Evolutionary conservation across 2,329 filamentous ascomycete genomes (phyloP).

Genomic region (Hypoxylon sp.): DNA sequence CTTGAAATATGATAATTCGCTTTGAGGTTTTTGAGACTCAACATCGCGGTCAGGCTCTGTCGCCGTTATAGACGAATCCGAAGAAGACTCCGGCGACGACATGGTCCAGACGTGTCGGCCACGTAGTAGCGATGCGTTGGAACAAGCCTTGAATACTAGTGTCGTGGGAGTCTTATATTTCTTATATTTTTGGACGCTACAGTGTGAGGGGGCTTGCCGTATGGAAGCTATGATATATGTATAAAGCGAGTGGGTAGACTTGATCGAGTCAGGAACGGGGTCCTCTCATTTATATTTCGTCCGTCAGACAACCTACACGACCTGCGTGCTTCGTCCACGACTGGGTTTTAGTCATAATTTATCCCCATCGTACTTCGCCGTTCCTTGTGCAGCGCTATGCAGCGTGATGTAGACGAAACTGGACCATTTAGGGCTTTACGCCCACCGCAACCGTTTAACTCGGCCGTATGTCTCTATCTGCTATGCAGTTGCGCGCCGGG

Average conservation of each 20-base stretch:
- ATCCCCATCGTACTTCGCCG: conserved; percentile 1
- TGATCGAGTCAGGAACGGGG: neutral
- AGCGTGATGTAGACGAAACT: conserved; percentile 3
- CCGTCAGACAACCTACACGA: neutral
- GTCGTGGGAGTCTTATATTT: neutral
- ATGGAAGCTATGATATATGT: neutral
- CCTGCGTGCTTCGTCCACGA: neutral
- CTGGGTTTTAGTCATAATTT: conserved; percentile 2
- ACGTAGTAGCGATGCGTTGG: neutral
- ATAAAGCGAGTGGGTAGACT: neutral
- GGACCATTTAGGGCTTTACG: neutral
- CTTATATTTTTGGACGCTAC: neutral
- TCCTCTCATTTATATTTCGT: conserved; percentile 1
- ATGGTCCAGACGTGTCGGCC: conserved; percentile 14
- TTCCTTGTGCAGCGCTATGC: conserved; percentile 16
- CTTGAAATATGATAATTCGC: conserved; percentile 59
- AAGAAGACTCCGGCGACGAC: conserved; percentile 39
- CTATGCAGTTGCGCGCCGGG: no score
- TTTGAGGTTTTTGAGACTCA: conserved; percentile 55
- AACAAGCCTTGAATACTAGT: neutral
- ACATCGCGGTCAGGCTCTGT: conserved; percentile 54
- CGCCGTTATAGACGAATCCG: conserved; percentile 50
- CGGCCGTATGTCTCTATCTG: neutral
- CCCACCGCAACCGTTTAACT: neutral
- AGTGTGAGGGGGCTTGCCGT: neutral